Conservation (phyloP, 805 yeast species). For the Candida adriatica region DNA sequence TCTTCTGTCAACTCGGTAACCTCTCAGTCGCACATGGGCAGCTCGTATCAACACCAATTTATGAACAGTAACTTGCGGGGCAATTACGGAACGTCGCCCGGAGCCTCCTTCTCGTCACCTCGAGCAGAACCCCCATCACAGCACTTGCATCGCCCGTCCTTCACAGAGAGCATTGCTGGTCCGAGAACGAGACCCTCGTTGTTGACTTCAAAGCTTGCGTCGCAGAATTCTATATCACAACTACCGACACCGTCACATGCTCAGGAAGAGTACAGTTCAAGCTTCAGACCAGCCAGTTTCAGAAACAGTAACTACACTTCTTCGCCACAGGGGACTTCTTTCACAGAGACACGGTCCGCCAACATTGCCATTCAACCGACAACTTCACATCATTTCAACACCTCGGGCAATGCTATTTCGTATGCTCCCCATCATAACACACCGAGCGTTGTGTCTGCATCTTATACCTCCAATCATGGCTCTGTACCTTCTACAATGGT, state of each 20-base stretch:
- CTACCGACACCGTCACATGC: conserved; percentile 5
- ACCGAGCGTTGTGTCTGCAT: conserved; percentile 41
- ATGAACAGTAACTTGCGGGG: conserved; percentile 18
- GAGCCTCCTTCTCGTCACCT: conserved; percentile 19
- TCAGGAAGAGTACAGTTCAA: conserved; percentile 2
- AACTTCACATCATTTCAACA: conserved; percentile 25
- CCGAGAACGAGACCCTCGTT: conserved; percentile 21
- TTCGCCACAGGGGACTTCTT: conserved; percentile 2
- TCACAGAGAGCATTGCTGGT: conserved; percentile 10
- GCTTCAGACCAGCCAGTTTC: conserved; percentile 2
- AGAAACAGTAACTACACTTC: neutral
- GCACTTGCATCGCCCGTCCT: conserved; percentile 8
- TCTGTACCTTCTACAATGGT: conserved; percentile 19
- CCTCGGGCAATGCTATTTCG: conserved; percentile 20
- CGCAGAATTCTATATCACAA: conserved; percentile 12
- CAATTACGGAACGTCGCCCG: conserved; percentile 18
- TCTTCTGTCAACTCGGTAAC: conserved; percentile 20
- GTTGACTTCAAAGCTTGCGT: conserved; percentile 27
- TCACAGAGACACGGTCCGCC: conserved; percentile 15
- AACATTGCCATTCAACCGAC: conserved; percentile 20
- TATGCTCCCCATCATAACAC: conserved; percentile 37
- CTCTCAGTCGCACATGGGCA: conserved; percentile 13
- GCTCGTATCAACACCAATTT: conserved; percentile 17
- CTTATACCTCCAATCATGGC: conserved; percentile 31
- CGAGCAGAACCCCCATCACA: conserved; percentile 22